Evolutionary conservation across 768 basidiomycete genomes (phyloP).

Genomic region (Roridomyces roridus): DNA sequence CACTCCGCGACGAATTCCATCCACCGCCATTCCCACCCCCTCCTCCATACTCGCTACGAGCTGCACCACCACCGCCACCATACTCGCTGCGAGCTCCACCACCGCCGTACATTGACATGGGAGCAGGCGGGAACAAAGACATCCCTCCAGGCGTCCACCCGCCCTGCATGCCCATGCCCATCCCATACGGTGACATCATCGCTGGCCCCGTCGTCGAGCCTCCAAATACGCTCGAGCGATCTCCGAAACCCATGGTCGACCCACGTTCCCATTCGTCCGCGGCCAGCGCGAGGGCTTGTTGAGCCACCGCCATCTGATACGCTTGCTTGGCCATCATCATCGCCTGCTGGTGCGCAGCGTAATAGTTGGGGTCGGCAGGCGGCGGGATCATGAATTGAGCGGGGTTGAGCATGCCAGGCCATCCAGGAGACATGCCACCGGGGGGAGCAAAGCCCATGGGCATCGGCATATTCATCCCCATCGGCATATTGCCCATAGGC

Average conservation of each 20-base stretch:
- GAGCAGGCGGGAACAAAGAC: conserved; percentile 55
- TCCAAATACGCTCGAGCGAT: conserved; percentile 55
- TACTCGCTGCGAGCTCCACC: conserved; percentile 67
- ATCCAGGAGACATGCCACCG: conserved; percentile 6
- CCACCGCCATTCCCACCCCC: too few species aligned
- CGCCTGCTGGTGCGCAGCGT: conserved; percentile 86
- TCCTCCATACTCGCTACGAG: too few species aligned
- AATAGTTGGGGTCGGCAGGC: conserved; percentile 59
- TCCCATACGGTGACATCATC: conserved; percentile 34
- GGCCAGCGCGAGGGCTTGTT: conserved; percentile 89
- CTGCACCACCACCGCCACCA: conserved; percentile 55
- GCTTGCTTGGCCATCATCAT: conserved; percentile 89
- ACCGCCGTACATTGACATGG: conserved; percentile 65
- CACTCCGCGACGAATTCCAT: conserved; percentile 65
- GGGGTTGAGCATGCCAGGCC: conserved; percentile 44
- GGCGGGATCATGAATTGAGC: conserved; percentile 45
- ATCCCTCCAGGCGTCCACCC: conserved; percentile 43
- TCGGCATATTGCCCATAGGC: conserved; percentile 33
- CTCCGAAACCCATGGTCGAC: conserved; percentile 58
- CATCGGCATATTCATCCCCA: conserved; percentile 18
- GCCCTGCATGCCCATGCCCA: conserved; percentile 38
- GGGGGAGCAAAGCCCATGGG: conserved; percentile 11
- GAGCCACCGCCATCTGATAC: conserved; percentile 89
- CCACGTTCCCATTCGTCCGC: conserved; percentile 91
- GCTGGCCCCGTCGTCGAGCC: conserved; percentile 33